These are phyloP conservation scores for Codiaeum variegatum DNA, from an alignment of 441 rosid genomes.

Conservation along the genomic window DNA sequence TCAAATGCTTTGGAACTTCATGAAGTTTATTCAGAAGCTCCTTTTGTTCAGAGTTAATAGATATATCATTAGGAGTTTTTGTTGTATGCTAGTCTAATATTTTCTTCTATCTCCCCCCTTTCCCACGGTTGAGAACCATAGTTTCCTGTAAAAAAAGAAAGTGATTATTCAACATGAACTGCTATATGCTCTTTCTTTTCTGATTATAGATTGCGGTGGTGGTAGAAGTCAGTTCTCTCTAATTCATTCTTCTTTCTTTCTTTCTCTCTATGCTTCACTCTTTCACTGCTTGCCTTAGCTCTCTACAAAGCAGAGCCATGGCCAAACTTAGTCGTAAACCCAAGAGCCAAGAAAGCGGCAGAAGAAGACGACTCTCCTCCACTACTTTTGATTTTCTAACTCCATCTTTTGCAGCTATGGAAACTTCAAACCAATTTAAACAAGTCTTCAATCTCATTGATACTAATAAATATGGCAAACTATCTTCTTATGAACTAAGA, in stretches of 20 bases:
- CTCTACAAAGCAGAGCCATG: slow-evolving; percentile 20
- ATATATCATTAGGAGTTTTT: slow-evolving; percentile 20
- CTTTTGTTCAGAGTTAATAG: slow-evolving; percentile 24
- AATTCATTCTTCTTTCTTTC: neutral
- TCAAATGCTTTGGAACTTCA: slow-evolving; percentile 22
- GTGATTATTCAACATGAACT: slow-evolving; percentile 10
- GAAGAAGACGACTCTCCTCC: slow-evolving; percentile 13
- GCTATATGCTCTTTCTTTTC: neutral
- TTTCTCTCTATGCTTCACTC: slow-evolving; percentile 15
- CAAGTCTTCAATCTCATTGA: slow-evolving; percentile 33
- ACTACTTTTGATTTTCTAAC: slow-evolving; percentile 22
- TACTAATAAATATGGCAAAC: slow-evolving; percentile 47
- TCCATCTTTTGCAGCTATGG: slow-evolving; percentile 38
- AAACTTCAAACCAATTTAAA: slow-evolving; percentile 19
- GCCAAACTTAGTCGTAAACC: neutral
- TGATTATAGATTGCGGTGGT: neutral
- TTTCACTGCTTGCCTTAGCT: slow-evolving; percentile 23
- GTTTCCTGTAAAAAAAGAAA: slow-evolving; percentile 19
- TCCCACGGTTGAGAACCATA: neutral
- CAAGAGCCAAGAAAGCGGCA: slow-evolving; percentile 6
- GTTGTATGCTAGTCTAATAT: slow-evolving; percentile 33
- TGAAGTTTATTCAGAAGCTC: slow-evolving; percentile 27
- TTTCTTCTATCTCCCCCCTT: neutral
- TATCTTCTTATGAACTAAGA: slow-evolving; percentile 41
- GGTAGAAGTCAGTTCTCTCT: no score